Base-by-base conservation (phyloP, 2,329 filamentous ascomycete genomes). In the Sordariomycetes sp. region DNA sequence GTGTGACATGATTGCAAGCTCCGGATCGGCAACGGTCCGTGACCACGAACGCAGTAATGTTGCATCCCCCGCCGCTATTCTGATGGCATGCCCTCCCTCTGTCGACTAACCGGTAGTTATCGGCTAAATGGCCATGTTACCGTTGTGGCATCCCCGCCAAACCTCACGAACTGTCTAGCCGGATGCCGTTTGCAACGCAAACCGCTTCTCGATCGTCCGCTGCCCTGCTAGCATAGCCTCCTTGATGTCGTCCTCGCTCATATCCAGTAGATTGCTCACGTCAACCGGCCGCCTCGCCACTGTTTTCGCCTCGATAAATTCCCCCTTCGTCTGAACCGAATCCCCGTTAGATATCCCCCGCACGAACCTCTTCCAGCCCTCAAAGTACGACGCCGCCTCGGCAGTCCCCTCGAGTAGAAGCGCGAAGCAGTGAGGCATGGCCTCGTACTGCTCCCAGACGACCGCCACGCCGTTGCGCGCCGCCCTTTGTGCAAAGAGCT, bases 351-450 rank as follows among this genome's bases (percentile, higher is more conserved):
- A 65, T 1, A 68, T 75, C 20, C 65, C 62, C 28, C 62, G 70
- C 22, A 85, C 77, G 61, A 90, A 90, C 2, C 67, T 69, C 0
- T 79, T 71, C 79, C 83, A 83, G 3, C 73, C 71, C 14, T 75
- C 68, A 59, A 82, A 78, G 64, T 82, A 87, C 53, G 78, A 74
- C 6, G 16, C 18, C 14, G 14, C 22, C 62, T 66, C 71, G 2
- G 78, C 71, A 5, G 71, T 69, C 10, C 20, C 46, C 1, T 75
- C 69, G 59, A 89, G 70, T 1, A 88, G 61, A 61, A 83, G 64
- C 0, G 79, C 81, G 66, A 90, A 92, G 63, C 81, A 83, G 70
- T 92, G 89, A 57, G 89, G 87, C 89, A 93, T 92, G 2, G 82
- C 86, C 68, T 91, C 85, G 67, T 85, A 93, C 70, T 89, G 81